A percentile compares a stretch with the other conserved stretches of the same genome.
Evolutionary conservation across 2,329 filamentous ascomycete species (phyloP).

Genomic region (Pseudogymnoascus sp.): DNA sequence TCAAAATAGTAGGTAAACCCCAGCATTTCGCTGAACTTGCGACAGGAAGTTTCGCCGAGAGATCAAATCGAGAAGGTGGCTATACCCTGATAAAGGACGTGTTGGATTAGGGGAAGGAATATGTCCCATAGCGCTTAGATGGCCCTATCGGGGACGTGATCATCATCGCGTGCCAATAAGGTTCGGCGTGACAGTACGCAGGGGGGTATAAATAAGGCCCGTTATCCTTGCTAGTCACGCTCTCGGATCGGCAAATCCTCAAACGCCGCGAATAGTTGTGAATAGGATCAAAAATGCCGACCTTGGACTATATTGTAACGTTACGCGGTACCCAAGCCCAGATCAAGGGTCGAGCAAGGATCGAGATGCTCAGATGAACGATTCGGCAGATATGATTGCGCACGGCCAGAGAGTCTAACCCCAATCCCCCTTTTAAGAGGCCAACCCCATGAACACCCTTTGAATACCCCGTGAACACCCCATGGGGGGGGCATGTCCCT

Average conservation of each 20-base stretch:
- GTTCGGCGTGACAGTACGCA: neutral
- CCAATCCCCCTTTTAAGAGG: neutral
- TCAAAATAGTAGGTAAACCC: neutral
- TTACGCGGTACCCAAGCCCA: neutral
- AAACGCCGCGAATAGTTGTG: neutral
- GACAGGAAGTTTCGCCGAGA: neutral
- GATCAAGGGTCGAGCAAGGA: neutral
- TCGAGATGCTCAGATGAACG: conserved; percentile 1
- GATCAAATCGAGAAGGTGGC: conserved; percentile 4
- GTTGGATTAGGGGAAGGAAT: neutral
- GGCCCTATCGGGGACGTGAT: neutral
- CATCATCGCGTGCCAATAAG: conserved; percentile 6
- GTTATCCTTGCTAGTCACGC: conserved; percentile 6
- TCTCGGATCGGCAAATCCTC: neutral
- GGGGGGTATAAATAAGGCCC: conserved; percentile 4
- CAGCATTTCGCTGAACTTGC: neutral
- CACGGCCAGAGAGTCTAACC: neutral
- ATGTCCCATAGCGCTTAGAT: neutral
- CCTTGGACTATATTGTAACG: neutral
- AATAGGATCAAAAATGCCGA: conserved; percentile 2
- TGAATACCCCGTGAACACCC: no score
- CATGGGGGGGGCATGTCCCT: neutral
- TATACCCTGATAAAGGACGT: neutral
- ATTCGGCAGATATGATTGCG: neutral
- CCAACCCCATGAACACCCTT: neutral